These are phyloP conservation scores for Pleoardoris graminearum DNA, from an alignment of 2,329 filamentous ascomycete species.

Conservation along the genomic window DNA sequence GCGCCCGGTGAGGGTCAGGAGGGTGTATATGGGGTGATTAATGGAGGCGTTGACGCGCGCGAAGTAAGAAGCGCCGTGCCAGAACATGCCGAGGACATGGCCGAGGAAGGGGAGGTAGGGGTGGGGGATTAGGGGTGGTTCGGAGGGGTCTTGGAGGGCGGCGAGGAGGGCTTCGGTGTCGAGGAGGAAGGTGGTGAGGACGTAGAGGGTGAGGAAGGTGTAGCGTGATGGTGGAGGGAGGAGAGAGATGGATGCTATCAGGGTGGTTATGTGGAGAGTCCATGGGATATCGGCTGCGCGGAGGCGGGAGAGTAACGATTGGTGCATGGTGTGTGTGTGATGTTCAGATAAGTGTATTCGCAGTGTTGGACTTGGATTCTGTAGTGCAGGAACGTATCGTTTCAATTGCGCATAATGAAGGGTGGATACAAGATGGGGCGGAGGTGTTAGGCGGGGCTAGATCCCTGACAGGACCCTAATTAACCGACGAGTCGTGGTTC, in stretches of 20 bases:
- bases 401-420: too few species aligned
- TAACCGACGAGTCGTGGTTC: too few species aligned
- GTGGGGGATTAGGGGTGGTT: constrained; percentile 47
- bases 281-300: constrained; percentile 12
- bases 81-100: constrained; percentile 50
- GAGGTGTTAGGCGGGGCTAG: too few species aligned
- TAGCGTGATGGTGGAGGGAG: background rate
- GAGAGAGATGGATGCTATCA: constrained; percentile 1
- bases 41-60: constrained; percentile 40
- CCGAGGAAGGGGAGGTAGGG: constrained; percentile 50
- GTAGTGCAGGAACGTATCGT: too few species aligned
- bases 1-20: constrained; percentile 49
- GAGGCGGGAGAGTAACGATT: constrained; percentile 5
- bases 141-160: constrained; percentile 29
- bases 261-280: constrained; percentile 4
- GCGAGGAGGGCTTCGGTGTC: constrained; percentile 15
- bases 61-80: constrained; percentile 38
- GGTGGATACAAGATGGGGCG: too few species aligned
- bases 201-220: constrained; percentile 4
- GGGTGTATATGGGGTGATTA: constrained; percentile 43
- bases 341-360: too few species aligned
- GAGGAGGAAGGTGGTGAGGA: constrained; percentile 7
- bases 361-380: too few species aligned
- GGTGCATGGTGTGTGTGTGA: too few species aligned
- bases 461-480: too few species aligned